Conservation (phyloP, 495 filamentous ascomycete species). For the Penicillium antarcticum region DNA sequence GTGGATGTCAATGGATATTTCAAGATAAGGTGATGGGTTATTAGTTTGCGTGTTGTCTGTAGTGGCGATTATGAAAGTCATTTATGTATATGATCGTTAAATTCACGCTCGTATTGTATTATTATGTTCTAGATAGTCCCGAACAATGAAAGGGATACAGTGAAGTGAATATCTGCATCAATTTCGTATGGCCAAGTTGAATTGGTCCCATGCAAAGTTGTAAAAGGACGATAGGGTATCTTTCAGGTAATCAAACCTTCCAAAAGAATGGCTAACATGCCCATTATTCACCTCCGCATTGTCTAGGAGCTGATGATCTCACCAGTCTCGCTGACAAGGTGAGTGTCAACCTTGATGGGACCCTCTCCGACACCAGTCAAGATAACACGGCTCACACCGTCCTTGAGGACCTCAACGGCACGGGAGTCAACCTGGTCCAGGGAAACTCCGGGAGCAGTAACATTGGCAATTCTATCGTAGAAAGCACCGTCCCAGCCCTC, state of each 20-base stretch:
- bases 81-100: background rate
- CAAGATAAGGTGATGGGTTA: background rate
- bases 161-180: constrained; percentile 16
- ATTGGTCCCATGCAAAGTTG: constrained; percentile 11
- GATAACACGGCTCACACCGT: constrained; percentile 84
- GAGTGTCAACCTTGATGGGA: constrained; percentile 71
- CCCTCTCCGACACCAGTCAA: constrained; percentile 90
- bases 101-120: constrained; percentile 1
- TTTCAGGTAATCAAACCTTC: constrained; percentile 11
- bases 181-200: constrained; percentile 10
- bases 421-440: constrained; percentile 51
- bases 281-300: constrained; percentile 7
- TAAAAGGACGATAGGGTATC: constrained; percentile 18
- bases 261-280: constrained; percentile 3
- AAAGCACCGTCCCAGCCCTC: constrained; percentile 62
- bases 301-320: constrained; percentile 40
- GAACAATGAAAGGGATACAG: constrained; percentile 12
- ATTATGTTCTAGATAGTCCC: constrained; percentile 15
- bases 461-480: constrained; percentile 43
- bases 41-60: background rate
- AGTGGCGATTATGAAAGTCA: background rate
- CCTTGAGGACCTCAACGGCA: constrained; percentile 59
- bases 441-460: constrained; percentile 44
- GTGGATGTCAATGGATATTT: background rate
- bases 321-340: constrained; percentile 71